Conservation (phyloP, 2,329 filamentous ascomycete species). For the Alternaria sp. region DNA sequence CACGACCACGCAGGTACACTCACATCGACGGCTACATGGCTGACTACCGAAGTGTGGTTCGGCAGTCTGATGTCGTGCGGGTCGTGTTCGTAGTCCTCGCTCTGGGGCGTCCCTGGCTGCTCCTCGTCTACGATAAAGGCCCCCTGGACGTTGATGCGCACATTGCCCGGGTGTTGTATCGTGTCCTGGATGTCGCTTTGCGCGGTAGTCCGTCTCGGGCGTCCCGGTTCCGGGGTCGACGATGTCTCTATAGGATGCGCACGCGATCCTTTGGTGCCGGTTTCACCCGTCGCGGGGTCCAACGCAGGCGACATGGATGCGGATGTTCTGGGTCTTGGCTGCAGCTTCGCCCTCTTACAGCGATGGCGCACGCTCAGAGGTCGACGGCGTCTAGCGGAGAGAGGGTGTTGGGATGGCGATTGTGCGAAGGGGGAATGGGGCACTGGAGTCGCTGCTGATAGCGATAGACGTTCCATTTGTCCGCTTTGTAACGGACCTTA, state of each 20-base stretch:
- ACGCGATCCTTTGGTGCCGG: slow-evolving; percentile 31
- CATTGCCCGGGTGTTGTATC: slow-evolving; percentile 68
- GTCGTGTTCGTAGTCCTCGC: slow-evolving; percentile 69
- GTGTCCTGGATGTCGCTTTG: slow-evolving; percentile 56
- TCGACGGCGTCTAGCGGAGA: slow-evolving; percentile 25
- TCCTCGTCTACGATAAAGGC: slow-evolving; percentile 92
- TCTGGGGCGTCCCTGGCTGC: slow-evolving; percentile 55
- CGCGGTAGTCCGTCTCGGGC: slow-evolving; percentile 37
- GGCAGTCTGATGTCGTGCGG: slow-evolving; percentile 94
- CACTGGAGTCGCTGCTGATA: slow-evolving; percentile 31
- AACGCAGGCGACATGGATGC: slow-evolving; percentile 39
- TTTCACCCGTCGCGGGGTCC: slow-evolving; percentile 42
- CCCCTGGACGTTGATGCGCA: slow-evolving; percentile 95
- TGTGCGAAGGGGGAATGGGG: slow-evolving; percentile 27
- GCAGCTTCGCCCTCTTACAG: slow-evolving; percentile 44
- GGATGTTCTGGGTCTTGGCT: slow-evolving; percentile 41
- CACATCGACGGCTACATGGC: slow-evolving; percentile 96
- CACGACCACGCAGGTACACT: slow-evolving; percentile 47
- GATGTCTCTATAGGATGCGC: slow-evolving; percentile 23
- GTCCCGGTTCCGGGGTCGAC: slow-evolving; percentile 22
- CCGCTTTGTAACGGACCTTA: slow-evolving; percentile 42
- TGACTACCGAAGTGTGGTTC: slow-evolving; percentile 93
- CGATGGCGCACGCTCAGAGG: slow-evolving; percentile 34
- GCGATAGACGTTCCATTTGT: slow-evolving; percentile 44
- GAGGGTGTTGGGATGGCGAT: slow-evolving; percentile 19